These are phyloP conservation scores for Aureobasidium sp. DNA, from an alignment of 2,329 filamentous ascomycete genomes.

Conservation along the genomic window DNA sequence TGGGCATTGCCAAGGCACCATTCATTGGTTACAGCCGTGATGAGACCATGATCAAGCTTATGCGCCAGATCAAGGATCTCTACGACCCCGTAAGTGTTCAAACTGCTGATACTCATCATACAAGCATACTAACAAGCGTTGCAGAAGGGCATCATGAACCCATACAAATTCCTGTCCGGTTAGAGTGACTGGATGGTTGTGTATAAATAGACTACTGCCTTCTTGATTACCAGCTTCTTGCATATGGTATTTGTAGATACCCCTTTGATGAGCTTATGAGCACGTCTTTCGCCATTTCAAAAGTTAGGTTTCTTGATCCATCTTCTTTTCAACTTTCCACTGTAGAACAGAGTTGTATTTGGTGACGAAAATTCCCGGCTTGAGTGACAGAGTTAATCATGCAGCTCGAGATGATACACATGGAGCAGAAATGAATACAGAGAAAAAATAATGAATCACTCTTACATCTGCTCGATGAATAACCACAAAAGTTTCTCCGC, in stretches of 20 bases:
- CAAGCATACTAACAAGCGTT: constrained; percentile 15
- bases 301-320: background rate
- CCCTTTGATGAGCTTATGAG: constrained; percentile 2
- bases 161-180: constrained; percentile 79
- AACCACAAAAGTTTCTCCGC: background rate
- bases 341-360: no score
- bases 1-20: constrained; percentile 91
- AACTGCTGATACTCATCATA: constrained; percentile 13
- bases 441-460: no score
- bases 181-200: background rate
- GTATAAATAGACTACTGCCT: background rate
- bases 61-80: constrained; percentile 89
- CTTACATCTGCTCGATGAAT: background rate
- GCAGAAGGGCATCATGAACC: constrained; percentile 97
- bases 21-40: constrained; percentile 90
- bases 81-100: constrained; percentile 75
- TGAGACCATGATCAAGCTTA: constrained; percentile 76
- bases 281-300: background rate
- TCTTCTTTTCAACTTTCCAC: background rate
- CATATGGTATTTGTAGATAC: constrained; percentile 11
- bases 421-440: no score
- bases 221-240: background rate
- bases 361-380: no score
- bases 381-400: no score
- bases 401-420: no score